Conservation (phyloP, 1,284 basidiomycete genomes). For the Neotropicomus parvogracilis region DNA sequence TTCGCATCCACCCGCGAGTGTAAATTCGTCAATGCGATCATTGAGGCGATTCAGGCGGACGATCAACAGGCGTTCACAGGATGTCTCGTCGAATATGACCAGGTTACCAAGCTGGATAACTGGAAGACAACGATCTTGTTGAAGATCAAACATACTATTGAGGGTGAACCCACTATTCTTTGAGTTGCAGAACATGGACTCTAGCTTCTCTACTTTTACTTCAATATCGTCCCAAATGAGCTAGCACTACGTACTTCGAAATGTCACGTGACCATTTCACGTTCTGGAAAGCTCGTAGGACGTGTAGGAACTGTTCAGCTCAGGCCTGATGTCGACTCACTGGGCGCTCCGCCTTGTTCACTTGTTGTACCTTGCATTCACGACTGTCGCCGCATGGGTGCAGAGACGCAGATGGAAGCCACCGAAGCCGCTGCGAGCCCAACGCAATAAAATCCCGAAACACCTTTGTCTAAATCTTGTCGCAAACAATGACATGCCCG, state of each 20-base stretch:
- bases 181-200: slow-evolving; percentile 10
- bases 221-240: slow-evolving; percentile 1
- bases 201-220: not conserved
- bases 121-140: slow-evolving; percentile 91
- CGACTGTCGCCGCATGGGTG: slow-evolving; percentile 41
- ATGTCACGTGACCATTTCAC: slow-evolving; percentile 14
- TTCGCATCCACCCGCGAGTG: slow-evolving; percentile 87
- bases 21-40: slow-evolving; percentile 77
- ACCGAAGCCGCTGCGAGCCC: slow-evolving; percentile 47
- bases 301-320: not conserved
- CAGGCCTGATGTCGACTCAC: slow-evolving; percentile 35
- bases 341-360: slow-evolving; percentile 53
- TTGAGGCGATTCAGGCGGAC: slow-evolving; percentile 76
- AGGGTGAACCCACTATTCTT: slow-evolving; percentile 51
- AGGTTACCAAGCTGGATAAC: slow-evolving; percentile 86
- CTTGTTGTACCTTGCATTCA: slow-evolving; percentile 48
- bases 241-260: slow-evolving; percentile 17
- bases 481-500: slow-evolving; percentile 34
- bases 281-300: too few species aligned
- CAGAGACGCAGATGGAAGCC: slow-evolving; percentile 32
- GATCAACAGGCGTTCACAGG: slow-evolving; percentile 78
- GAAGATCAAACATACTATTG: slow-evolving; percentile 81
- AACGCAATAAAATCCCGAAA: slow-evolving; percentile 53
- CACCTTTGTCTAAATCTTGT: slow-evolving; percentile 65
- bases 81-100: slow-evolving; percentile 82